phyloP scores from a whole-genome alignment of 2,329 filamentous ascomycete genomes.

The Simplicillium sp. region DNA sequence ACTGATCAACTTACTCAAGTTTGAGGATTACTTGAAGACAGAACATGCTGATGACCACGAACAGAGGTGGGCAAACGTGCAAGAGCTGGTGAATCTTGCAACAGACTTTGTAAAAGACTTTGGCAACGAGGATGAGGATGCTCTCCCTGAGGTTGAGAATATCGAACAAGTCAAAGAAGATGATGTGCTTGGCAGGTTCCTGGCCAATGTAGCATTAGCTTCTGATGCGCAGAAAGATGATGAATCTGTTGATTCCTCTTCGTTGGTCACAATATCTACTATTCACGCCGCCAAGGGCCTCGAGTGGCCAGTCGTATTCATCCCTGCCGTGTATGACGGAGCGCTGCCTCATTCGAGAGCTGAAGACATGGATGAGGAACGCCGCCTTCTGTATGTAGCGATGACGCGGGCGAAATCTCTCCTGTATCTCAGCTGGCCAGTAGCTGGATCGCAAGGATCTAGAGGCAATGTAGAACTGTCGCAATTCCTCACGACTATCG shows the following conservation, averaged over 20 bases:
- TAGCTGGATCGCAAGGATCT: conserved; percentile 51
- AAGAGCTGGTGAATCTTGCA: conserved; percentile 77
- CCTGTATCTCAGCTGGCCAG: conserved; percentile 75
- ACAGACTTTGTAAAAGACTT: conserved; percentile 53
- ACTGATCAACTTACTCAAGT: conserved; percentile 55
- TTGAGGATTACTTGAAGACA: conserved; percentile 63
- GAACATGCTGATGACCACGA: conserved; percentile 68
- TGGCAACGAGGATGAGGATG: conserved; percentile 38
- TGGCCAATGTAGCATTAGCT: conserved; percentile 85
- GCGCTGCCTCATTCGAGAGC: conserved; percentile 83
- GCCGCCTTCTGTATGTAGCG: conserved; percentile 83
- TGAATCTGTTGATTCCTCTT: conserved; percentile 42
- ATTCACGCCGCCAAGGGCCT: conserved; percentile 94
- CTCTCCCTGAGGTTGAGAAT: conserved; percentile 59
- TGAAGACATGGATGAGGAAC: conserved; percentile 80
- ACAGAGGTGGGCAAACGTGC: conserved; percentile 75
- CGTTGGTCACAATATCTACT: conserved; percentile 81
- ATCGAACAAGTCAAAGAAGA: conserved; percentile 59
- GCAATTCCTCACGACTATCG: conserved; percentile 54
- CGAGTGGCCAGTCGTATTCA: conserved; percentile 93
- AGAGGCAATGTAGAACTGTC: conserved; percentile 54
- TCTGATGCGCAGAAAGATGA: conserved; percentile 63
- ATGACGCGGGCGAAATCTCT: conserved; percentile 90
- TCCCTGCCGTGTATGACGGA: conserved; percentile 81
- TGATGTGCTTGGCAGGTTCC: conserved; percentile 59